phyloP scores from a whole-genome alignment of 2,329 filamentous ascomycete species.

The Scedosporium boydii region DNA sequence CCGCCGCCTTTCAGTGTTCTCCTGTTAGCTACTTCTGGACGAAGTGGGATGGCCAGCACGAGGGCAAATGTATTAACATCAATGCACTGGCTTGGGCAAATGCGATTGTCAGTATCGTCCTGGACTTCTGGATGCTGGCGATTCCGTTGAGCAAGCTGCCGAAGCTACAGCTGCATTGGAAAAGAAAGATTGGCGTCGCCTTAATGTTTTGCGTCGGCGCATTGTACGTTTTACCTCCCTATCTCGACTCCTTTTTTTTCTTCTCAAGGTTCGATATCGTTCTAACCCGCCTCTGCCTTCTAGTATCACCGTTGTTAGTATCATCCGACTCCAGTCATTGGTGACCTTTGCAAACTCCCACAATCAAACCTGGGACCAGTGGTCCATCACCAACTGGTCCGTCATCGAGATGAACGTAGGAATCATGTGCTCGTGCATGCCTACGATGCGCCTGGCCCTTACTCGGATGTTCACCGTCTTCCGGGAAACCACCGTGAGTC shows the following conservation, averaged over 20 bases:
- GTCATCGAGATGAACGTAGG: constrained; percentile 19
- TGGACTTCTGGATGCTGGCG: constrained; percentile 42
- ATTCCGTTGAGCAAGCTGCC: constrained; percentile 37
- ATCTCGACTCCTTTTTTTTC: not conserved
- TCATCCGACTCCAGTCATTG: constrained; percentile 13
- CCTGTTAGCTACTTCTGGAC: constrained; percentile 45
- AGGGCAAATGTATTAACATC: constrained; percentile 38
- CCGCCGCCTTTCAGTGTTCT: constrained; percentile 38
- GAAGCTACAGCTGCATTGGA: constrained; percentile 31
- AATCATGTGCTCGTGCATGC: constrained; percentile 21
- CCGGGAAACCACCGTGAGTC: no score
- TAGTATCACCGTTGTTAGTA: constrained; percentile 16
- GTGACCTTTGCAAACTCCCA: constrained; percentile 14
- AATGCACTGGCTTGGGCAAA: constrained; percentile 41
- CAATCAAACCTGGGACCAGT: constrained; percentile 18
- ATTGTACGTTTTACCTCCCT: constrained; percentile 23
- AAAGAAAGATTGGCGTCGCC: constrained; percentile 37
- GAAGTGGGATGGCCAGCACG: constrained; percentile 36
- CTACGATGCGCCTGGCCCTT: constrained; percentile 16
- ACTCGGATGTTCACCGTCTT: constrained; percentile 10
- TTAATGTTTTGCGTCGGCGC: constrained; percentile 41
- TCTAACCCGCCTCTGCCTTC: not conserved
- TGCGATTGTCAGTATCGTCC: constrained; percentile 40
- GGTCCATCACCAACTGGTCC: constrained; percentile 17
- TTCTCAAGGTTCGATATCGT: no score